These are phyloP conservation scores for Yamadazyma ubonensis DNA, from an alignment of 805 yeast genomes.

Conservation along the genomic window DNA sequence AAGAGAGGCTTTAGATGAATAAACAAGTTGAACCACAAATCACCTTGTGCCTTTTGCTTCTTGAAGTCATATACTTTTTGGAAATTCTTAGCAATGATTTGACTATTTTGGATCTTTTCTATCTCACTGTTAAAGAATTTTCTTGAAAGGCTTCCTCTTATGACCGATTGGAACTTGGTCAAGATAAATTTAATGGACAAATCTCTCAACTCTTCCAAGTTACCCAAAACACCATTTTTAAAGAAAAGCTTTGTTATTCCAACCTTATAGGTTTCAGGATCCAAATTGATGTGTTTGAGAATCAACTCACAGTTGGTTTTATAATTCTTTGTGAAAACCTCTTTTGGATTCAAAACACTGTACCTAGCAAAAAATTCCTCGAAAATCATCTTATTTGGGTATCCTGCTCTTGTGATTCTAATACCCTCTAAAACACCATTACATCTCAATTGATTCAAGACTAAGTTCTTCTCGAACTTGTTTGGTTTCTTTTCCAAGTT, in stretches of 20 bases:
- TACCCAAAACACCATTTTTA: constrained; percentile 75
- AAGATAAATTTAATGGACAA: constrained; percentile 53
- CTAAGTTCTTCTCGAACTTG: constrained; percentile 69
- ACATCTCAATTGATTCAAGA: constrained; percentile 86
- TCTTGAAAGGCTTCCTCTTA: constrained; percentile 67
- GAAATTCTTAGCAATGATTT: constrained; percentile 63
- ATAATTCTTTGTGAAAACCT: constrained; percentile 44
- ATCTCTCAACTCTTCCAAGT: constrained; percentile 76
- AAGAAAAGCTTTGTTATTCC: constrained; percentile 75
- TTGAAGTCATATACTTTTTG: constrained; percentile 46
- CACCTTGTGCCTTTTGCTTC: constrained; percentile 23
- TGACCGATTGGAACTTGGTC: constrained; percentile 59
- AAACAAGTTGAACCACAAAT: constrained; percentile 80
- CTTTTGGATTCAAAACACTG: constrained; percentile 57
- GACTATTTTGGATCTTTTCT: constrained; percentile 67
- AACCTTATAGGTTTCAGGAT: constrained; percentile 56
- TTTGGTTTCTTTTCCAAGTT: constrained; percentile 72
- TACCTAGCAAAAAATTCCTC: constrained; percentile 77
- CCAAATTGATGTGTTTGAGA: constrained; percentile 60
- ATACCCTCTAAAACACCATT: constrained; percentile 99
- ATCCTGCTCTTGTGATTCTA: constrained; percentile 94
- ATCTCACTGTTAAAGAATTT: constrained; percentile 45
- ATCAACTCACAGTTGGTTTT: constrained; percentile 71
- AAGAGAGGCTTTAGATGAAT: constrained; percentile 73
- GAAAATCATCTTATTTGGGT: constrained; percentile 87